A percentile compares a stretch with the other conserved stretches of the same genome.
phyloP scores from a whole-genome alignment of 305 asterid genomes.

The Ajuga reptans region DNA sequence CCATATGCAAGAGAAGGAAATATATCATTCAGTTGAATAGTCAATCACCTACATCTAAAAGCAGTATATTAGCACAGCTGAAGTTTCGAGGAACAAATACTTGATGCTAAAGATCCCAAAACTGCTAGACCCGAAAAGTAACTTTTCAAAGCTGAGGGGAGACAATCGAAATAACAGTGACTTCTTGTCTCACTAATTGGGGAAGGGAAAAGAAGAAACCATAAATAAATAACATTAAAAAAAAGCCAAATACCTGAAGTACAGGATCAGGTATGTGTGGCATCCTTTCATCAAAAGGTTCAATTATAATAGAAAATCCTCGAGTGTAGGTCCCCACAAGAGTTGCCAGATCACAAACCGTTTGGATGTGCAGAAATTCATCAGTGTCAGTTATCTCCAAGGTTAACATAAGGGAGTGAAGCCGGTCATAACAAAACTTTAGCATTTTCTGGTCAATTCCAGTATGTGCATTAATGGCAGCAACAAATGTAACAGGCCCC shows the following conservation, averaged over 20 bases:
- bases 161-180: neutral
- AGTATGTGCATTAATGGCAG: conserved; percentile 72
- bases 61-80: neutral
- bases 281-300: conserved; percentile 96
- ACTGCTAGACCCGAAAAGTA: neutral
- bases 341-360: conserved; percentile 94
- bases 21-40: neutral
- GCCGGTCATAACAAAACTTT: conserved; percentile 83
- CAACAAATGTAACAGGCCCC: conserved; percentile 91
- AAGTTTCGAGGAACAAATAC: neutral
- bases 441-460: conserved; percentile 96
- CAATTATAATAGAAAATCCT: conserved; percentile 92
- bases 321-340: conserved; percentile 87
- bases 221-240: neutral
- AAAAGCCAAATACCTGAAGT: conserved; percentile 55
- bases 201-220: neutral
- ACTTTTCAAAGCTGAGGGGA: neutral
- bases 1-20: neutral
- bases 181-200: neutral
- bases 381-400: conserved; percentile 94
- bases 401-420: conserved; percentile 85
- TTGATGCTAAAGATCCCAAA: neutral
- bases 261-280: conserved; percentile 97
- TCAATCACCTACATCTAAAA: neutral
- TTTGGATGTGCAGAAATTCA: conserved; percentile 81